Conservation (phyloP, 2,329 filamentous ascomycete genomes). For the Alternaria novae-zelandiae region DNA sequence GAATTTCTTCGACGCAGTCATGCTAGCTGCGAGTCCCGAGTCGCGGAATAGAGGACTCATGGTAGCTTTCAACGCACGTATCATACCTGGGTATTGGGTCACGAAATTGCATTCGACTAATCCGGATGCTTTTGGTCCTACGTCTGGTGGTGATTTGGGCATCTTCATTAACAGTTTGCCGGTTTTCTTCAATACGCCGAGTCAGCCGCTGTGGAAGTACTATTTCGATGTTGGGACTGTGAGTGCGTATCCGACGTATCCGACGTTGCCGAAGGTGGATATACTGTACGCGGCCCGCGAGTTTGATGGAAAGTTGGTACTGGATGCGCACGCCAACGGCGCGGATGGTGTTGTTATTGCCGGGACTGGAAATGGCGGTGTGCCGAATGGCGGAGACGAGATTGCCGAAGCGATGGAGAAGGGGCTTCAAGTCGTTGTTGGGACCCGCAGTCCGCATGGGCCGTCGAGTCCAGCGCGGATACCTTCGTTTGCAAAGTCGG, state of each 20-base stretch:
- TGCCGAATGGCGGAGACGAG: conserved; percentile 26
- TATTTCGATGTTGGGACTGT: conserved; percentile 26
- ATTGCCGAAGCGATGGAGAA: conserved; percentile 27
- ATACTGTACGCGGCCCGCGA: conserved; percentile 39
- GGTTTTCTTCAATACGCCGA: conserved; percentile 34
- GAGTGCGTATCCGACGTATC: conserved; percentile 19
- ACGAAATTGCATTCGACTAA: conserved; percentile 36
- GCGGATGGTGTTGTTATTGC: conserved; percentile 36
- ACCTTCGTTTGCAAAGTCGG: conserved; percentile 27
- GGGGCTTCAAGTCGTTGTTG: conserved; percentile 35
- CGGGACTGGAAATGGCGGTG: conserved; percentile 33
- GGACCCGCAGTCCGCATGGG: conserved; percentile 28
- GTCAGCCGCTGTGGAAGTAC: conserved; percentile 28
- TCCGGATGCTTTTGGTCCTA: conserved; percentile 34
- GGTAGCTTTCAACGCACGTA: conserved; percentile 38
- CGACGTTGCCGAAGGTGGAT: conserved; percentile 36
- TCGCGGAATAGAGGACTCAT: conserved; percentile 30
- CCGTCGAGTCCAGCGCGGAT: conserved; percentile 24
- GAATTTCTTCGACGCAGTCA: conserved; percentile 39
- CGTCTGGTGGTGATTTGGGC: conserved; percentile 30
- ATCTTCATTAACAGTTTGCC: conserved; percentile 36
- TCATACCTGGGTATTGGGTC: conserved; percentile 35
- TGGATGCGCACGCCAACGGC: conserved; percentile 31
- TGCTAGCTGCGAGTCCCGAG: conserved; percentile 29
- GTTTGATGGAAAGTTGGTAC: conserved; percentile 34